Conservation (phyloP, 257 asterid genomes). For the Solanum appendiculatum region DNA sequence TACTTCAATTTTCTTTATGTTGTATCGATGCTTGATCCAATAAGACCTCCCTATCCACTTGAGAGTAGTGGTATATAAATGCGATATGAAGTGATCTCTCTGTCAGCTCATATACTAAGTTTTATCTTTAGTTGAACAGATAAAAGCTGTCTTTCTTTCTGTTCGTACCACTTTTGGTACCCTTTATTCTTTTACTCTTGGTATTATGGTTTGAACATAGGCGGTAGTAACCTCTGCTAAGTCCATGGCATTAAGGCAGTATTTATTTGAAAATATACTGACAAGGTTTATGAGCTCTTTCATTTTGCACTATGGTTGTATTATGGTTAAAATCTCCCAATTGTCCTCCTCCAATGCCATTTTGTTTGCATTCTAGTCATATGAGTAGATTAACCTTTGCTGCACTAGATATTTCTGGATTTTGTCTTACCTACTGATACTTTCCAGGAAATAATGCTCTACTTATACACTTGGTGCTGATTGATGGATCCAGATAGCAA, state of each 20-base stretch:
- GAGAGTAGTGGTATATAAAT: background rate
- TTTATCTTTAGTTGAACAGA: background rate
- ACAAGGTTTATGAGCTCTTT: background rate
- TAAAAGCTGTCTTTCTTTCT: background rate
- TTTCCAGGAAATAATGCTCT: constrained; percentile 39
- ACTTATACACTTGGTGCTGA: constrained; percentile 32
- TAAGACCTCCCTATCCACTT: background rate
- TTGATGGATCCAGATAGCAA: constrained; percentile 83
- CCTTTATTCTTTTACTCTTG: background rate
- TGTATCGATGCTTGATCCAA: background rate
- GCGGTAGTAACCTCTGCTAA: background rate
- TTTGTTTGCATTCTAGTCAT: background rate
- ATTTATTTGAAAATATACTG: background rate
- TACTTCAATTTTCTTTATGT: background rate
- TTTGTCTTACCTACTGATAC: background rate
- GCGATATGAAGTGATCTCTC: background rate
- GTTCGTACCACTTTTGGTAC: background rate
- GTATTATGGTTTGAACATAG: background rate
- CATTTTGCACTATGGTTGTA: background rate
- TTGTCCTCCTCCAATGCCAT: background rate
- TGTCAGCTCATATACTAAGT: background rate
- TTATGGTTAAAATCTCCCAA: background rate
- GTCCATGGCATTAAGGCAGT: background rate
- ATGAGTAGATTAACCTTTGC: background rate
- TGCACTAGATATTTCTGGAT: background rate